Evolutionary conservation across 2,329 filamentous ascomycete genomes (phyloP).

Genomic region (Fusarium subglutinans): DNA sequence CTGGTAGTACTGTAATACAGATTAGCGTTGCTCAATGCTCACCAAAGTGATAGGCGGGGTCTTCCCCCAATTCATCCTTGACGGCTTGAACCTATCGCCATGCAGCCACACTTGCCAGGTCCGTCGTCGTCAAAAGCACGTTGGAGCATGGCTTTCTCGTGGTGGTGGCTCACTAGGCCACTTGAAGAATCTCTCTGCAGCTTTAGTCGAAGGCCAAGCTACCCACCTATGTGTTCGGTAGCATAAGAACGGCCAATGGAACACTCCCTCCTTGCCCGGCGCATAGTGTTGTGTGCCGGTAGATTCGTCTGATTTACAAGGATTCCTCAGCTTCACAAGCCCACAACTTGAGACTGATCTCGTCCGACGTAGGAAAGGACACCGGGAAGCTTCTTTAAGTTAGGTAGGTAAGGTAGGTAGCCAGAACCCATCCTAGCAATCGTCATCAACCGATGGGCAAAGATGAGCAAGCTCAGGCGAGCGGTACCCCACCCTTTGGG

Average conservation of each 20-base stretch:
- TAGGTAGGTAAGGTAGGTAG: neutral
- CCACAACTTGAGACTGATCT: neutral
- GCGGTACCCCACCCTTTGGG: conserved; percentile 6
- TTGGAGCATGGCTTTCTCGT: conserved; percentile 9
- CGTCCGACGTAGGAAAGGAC: neutral
- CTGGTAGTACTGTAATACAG: conserved; percentile 16
- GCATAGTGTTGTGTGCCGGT: neutral
- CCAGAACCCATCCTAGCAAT: neutral
- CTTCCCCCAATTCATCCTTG: conserved; percentile 9
- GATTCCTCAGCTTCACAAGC: neutral
- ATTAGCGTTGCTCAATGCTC: conserved; percentile 24
- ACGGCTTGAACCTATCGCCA: conserved; percentile 9
- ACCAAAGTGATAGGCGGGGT: conserved; percentile 5
- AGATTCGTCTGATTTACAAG: neutral
- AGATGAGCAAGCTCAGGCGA: conserved; percentile 22
- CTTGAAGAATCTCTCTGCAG: conserved; percentile 14
- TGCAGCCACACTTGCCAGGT: conserved; percentile 23
- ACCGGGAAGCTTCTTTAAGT: neutral
- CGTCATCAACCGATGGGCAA: conserved; percentile 16
- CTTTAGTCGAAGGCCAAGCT: neutral
- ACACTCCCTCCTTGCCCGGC: neutral
- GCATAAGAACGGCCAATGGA: neutral
- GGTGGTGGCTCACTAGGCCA: conserved; percentile 1
- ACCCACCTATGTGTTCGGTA: neutral
- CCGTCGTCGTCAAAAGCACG: conserved; percentile 6